Evolutionary conservation across 129 eudicot species (phyloP), one percentile per base, ranked within the genome.

Genomic region (Tagetes erecta): DNA sequence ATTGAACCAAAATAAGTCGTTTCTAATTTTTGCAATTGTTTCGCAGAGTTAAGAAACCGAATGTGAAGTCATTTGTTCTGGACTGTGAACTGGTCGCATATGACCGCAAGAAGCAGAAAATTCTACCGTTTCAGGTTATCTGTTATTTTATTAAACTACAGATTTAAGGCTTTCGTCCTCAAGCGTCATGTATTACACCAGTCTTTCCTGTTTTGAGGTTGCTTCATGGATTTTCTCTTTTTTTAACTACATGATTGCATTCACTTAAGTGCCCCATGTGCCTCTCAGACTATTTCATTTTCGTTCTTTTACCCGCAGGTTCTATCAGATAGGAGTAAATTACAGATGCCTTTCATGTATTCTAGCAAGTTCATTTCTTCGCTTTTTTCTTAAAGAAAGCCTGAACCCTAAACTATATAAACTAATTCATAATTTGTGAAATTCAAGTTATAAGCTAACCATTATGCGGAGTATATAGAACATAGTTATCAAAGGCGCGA

Each of bases 61-160:
- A 87, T 62, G 87, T 85, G 35, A 82, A 83, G 11, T 92, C 94
- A 42, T 87, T 89, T 81, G 94, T 92, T 75, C 74, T 92, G 68
- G 96, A 92, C 80, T 89, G 97, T 49, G 97, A 92, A 82, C 68
- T 89, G 66, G 97, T 89, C 72, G 97, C 97, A 44, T 89, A 87
- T 66, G 97, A 92, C 67, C 96, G 93, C 40, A 90, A 87, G 82
- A 89, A 89, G 83, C 83, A 89, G 74, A 92, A 84, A 76, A 89
- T 92, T 80, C 86, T 80, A 63, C 96, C 97, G 31, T 87, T 92
- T 74, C 94, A 92, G 97, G 96, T 92, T 57, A 62, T 10, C 12
- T 67, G 12, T 59, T 64, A 1, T 11, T 36, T 5, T 34, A 4
- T 20, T 35, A 35, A 62, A 62, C 11, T 55, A 27, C 11, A 55